Conservation (phyloP, 805 yeast genomes). For the Pichia manshurica region DNA sequence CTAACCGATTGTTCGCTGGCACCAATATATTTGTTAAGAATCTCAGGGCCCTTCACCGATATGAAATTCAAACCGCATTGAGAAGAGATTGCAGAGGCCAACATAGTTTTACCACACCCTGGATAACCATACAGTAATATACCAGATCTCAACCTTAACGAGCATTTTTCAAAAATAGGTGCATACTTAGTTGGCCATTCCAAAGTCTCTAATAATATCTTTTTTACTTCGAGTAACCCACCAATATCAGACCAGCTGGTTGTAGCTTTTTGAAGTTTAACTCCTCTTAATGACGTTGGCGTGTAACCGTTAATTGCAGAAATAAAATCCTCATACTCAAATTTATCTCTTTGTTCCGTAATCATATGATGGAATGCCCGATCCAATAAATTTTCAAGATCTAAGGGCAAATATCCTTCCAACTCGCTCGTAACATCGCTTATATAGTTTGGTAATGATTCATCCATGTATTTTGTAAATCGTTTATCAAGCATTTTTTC, state of each 20-base stretch:
- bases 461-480: constrained; percentile 28
- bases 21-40: constrained; percentile 90
- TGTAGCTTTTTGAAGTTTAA: constrained; percentile 71
- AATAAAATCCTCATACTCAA: constrained; percentile 37
- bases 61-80: constrained; percentile 93
- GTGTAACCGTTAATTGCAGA: constrained; percentile 61
- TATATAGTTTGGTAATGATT: constrained; percentile 32
- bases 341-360: constrained; percentile 11
- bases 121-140: constrained; percentile 90
- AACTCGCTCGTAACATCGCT: constrained; percentile 61
- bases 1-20: constrained; percentile 94
- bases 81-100: constrained; percentile 90
- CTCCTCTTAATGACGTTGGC: constrained; percentile 82
- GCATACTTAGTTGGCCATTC: constrained; percentile 98
- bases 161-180: constrained; percentile 87
- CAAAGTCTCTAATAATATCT: constrained; percentile 71
- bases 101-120: constrained; percentile 92
- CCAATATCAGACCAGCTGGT: constrained; percentile 87
- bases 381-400: constrained; percentile 64
- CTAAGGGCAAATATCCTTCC: constrained; percentile 87
- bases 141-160: constrained; percentile 84
- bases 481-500: constrained; percentile 32
- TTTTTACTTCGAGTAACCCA: constrained; percentile 73
- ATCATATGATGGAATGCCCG: constrained; percentile 53
- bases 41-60: constrained; percentile 93